phyloP scores from a whole-genome alignment of 1,139 yeast species.

The Candida smagusa region DNA sequence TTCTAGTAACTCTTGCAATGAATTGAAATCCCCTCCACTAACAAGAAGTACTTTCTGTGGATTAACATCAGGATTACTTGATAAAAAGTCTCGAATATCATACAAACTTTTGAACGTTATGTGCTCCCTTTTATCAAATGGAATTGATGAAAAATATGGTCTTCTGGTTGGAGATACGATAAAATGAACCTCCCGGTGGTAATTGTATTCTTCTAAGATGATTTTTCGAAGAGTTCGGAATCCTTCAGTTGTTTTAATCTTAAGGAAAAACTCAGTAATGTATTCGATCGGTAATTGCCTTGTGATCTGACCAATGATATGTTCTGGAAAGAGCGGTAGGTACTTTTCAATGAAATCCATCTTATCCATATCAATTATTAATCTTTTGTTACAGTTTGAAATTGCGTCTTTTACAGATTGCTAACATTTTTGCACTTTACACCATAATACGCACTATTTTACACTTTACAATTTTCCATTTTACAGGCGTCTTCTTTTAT shows the following conservation, averaged over 20 bases:
- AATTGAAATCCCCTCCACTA: slow-evolving; percentile 33
- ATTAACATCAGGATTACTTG: slow-evolving; percentile 23
- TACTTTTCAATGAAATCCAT: slow-evolving; percentile 1
- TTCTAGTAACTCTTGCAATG: slow-evolving; percentile 23
- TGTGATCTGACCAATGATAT: slow-evolving; percentile 23
- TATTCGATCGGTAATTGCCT: slow-evolving; percentile 23
- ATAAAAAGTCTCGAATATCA: slow-evolving; percentile 32
- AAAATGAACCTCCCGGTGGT: slow-evolving; percentile 31
- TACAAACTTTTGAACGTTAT: slow-evolving; percentile 27
- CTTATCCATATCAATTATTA: too few species aligned
- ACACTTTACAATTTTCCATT: too few species aligned
- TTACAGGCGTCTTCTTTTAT: too few species aligned
- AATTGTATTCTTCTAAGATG: slow-evolving; percentile 24
- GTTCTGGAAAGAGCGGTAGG: slow-evolving; percentile 28
- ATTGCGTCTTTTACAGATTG: too few species aligned
- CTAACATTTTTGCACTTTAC: too few species aligned
- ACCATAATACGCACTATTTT: too few species aligned
- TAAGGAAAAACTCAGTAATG: slow-evolving; percentile 26
- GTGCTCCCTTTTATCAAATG: slow-evolving; percentile 15
- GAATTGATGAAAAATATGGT: slow-evolving; percentile 23
- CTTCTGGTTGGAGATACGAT: slow-evolving; percentile 29
- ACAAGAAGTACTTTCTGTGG: slow-evolving; percentile 27
- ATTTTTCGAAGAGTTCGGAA: slow-evolving; percentile 15
- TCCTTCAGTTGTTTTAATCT: slow-evolving; percentile 11
- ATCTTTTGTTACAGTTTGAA: too few species aligned